phyloP scores from a whole-genome alignment of 352 stramenopile species.

The Globisporangium echinulatum region DNA sequence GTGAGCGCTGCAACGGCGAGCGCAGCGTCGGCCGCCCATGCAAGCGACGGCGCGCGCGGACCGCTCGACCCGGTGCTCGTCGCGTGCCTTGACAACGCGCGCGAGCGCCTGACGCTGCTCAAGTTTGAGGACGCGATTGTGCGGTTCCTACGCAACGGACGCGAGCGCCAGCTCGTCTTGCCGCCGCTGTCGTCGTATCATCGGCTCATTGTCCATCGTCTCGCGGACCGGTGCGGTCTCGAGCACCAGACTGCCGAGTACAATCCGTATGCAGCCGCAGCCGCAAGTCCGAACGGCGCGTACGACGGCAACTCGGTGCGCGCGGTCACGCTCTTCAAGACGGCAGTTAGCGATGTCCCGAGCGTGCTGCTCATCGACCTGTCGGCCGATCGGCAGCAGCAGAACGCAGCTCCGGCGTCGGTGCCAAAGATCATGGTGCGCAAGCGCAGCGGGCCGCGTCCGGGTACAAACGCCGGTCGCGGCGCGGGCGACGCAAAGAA shows the following conservation, averaged over 20 bases:
- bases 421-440: constrained; percentile 92
- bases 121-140: constrained; percentile 88
- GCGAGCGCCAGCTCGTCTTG: constrained; percentile 71
- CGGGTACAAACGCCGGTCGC: constrained; percentile 26
- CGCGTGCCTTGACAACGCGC: constrained; percentile 69
- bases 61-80: constrained; percentile 76
- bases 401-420: constrained; percentile 59
- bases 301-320: constrained; percentile 65
- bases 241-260: constrained; percentile 84
- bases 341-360: constrained; percentile 65
- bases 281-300: not conserved
- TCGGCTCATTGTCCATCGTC: constrained; percentile 87
- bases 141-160: constrained; percentile 56
- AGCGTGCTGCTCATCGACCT: constrained; percentile 86
- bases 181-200: constrained; percentile 84
- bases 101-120: constrained; percentile 73
- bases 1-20: constrained; percentile 59
- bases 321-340: constrained; percentile 89
- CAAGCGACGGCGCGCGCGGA: constrained; percentile 19
- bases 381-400: constrained; percentile 60
- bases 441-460: constrained; percentile 36
- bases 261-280: constrained; percentile 31
- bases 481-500: constrained; percentile 30
- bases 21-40: constrained; percentile 21
- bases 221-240: constrained; percentile 91